Conservation (phyloP, 2,329 filamentous ascomycete species). For the Biscogniauxia marginata region DNA sequence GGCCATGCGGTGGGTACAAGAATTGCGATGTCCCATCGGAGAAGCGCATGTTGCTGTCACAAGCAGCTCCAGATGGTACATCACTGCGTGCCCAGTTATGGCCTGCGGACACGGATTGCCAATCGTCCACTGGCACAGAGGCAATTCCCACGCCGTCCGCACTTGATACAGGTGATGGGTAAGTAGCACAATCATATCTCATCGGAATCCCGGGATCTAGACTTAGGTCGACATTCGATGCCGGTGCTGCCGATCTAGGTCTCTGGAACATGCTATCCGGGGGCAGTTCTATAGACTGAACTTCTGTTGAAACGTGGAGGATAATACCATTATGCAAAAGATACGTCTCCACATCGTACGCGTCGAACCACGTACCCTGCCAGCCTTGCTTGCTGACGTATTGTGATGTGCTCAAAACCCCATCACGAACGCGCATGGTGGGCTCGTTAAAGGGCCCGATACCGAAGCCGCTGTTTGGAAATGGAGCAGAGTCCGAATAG, state of each 20-base stretch:
- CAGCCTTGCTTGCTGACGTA: slow-evolving; percentile 59
- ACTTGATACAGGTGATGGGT: slow-evolving; percentile 11
- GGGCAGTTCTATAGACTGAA: slow-evolving; percentile 58
- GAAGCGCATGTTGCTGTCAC: slow-evolving; percentile 6
- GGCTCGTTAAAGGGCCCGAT: slow-evolving; percentile 49
- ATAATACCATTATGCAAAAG: slow-evolving; percentile 61
- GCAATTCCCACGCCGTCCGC: slow-evolving; percentile 11
- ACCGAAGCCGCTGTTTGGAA: slow-evolving; percentile 34
- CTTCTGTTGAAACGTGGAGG: slow-evolving; percentile 61
- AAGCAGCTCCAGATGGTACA: slow-evolving; percentile 8
- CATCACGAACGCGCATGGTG: slow-evolving; percentile 41
- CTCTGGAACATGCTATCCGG: slow-evolving; percentile 37
- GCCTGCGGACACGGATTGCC: slow-evolving; percentile 1
- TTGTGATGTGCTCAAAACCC: slow-evolving; percentile 46
- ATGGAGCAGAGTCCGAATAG: slow-evolving; percentile 23
- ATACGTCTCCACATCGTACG: slow-evolving; percentile 74
- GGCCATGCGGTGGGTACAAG: slow-evolving; percentile 7
- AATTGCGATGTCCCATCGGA: slow-evolving; percentile 8
- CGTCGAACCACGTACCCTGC: slow-evolving; percentile 74
- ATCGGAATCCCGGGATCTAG: background rate
- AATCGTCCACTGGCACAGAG: slow-evolving; percentile 6
- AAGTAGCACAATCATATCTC: background rate
- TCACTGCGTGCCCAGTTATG: background rate
- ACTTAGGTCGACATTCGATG: background rate
- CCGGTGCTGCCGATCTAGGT: background rate